Base-by-base conservation (phyloP, 2,329 filamentous ascomycete genomes). In the Leptodontidium sp. region DNA sequence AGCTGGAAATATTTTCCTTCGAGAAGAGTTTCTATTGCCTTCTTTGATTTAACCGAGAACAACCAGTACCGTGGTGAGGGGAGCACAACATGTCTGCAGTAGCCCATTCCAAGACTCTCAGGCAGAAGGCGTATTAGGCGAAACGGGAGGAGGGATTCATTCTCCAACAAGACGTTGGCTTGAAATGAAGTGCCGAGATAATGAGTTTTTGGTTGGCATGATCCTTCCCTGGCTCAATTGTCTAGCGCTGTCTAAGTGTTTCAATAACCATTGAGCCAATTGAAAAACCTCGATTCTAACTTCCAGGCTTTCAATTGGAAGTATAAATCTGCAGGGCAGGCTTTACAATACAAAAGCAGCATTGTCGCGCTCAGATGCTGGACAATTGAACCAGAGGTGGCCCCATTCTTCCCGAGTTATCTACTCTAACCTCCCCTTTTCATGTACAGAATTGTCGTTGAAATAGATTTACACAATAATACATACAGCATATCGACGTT, bases 401-500 rank as follows among this genome's bases (percentile, higher is more conserved):
- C 29, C 29, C 29, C 29, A 32, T 26, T 15, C n/a, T 43, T 59
- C 11, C 32, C 40, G 21, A 40, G 12, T 17, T 14, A 26, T 59
- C 35, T 59, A 59, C 35, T 24, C 35, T 43, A 40, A 8, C 43
- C 55, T 59, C 35, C 35, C n/a, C 1, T 26, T 12, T 43, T 8
- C 11, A 59, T 12, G n/a, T 43, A 40, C 38, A 50, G 15, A n/a
- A 50, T 4, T 12, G 9, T 3, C 6, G 21, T 14, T 4, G 35
- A 59, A 17, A 26, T 40, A 43, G 15, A 58, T 35, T 35, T 38
- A 58, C 29, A 55, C 15, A 55, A n/a, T 55, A 29, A n/a, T 55
- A 35, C 14, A n/a, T 55, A 35, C 14, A 35, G 29, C 5, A 55
- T 12, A 55, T 55, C 29, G 29, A 14, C 52, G 52, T n/a, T 55